These are phyloP conservation scores for Elongisporangium anandrum DNA, from an alignment of 352 stramenopile species.

Conservation along the genomic window DNA sequence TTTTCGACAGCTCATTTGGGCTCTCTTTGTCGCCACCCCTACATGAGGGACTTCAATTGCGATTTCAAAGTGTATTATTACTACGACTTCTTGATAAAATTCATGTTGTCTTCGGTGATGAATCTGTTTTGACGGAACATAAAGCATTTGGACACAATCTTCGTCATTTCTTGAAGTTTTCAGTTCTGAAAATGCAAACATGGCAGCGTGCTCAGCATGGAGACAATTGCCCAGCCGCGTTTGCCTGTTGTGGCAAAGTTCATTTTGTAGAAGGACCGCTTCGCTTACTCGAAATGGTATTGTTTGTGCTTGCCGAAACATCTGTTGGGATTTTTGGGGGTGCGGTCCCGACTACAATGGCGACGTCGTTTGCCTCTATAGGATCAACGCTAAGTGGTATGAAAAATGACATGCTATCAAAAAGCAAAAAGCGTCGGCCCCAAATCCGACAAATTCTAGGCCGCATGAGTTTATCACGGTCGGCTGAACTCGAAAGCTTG, in stretches of 20 bases:
- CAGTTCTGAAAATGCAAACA: slow-evolving; percentile 54
- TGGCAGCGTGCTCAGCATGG: slow-evolving; percentile 69
- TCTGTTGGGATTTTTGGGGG: slow-evolving; percentile 24
- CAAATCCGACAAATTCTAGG: slow-evolving; percentile 42
- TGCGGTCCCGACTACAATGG: neutral
- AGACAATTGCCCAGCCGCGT: slow-evolving; percentile 40
- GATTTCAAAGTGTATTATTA: slow-evolving; percentile 52
- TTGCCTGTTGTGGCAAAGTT: slow-evolving; percentile 44
- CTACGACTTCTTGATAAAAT: slow-evolving; percentile 51
- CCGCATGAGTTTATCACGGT: slow-evolving; percentile 42
- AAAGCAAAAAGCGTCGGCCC: slow-evolving; percentile 43
- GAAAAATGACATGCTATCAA: slow-evolving; percentile 47
- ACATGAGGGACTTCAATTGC: slow-evolving; percentile 37
- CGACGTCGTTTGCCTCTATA: neutral
- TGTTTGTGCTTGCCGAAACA: slow-evolving; percentile 54
- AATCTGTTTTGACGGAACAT: slow-evolving; percentile 37
- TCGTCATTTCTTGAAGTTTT: slow-evolving; percentile 51
- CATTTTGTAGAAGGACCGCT: slow-evolving; percentile 54
- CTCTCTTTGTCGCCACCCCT: slow-evolving; percentile 31
- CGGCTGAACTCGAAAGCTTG: slow-evolving; percentile 46
- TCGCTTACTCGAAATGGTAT: slow-evolving; percentile 45
- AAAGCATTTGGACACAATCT: slow-evolving; percentile 53
- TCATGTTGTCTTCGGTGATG: slow-evolving; percentile 34
- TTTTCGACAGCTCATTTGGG: slow-evolving; percentile 38
- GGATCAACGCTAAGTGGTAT: slow-evolving; percentile 25